Conservation (phyloP, 441 rosid genomes). For the Aleurites moluccanus region DNA sequence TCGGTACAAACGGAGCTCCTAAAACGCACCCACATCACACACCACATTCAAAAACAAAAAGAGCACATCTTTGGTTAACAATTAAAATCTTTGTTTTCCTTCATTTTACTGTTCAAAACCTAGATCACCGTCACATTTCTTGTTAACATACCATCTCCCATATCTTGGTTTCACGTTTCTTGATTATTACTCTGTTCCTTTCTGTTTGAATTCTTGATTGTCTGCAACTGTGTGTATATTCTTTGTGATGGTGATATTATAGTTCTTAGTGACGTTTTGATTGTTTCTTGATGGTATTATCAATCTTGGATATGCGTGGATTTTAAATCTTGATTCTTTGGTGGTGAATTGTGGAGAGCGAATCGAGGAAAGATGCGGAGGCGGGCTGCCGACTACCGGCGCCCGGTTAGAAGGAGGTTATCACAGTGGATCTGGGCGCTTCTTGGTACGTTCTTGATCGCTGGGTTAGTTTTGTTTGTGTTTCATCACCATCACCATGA, state of each 20-base stretch:
- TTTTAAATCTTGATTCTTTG: constrained; percentile 35
- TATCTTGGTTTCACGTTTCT: constrained; percentile 1
- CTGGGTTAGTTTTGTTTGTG: constrained; percentile 72
- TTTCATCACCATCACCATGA: constrained; percentile 78
- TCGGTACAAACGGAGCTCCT: neutral
- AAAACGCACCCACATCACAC: neutral
- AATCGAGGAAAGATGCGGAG: constrained; percentile 65
- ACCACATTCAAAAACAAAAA: neutral
- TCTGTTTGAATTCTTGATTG: constrained; percentile 1
- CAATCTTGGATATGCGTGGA: constrained; percentile 30
- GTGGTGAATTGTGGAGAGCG: constrained; percentile 42
- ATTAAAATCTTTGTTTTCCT: neutral
- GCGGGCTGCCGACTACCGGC: constrained; percentile 96
- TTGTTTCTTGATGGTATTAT: neutral
- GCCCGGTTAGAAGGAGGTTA: constrained; percentile 86
- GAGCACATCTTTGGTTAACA: neutral
- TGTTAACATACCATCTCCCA: neutral
- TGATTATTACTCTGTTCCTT: neutral
- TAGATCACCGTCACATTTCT: constrained; percentile 16
- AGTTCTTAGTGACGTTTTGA: neutral
- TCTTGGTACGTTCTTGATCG: constrained; percentile 63
- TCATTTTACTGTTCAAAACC: neutral
- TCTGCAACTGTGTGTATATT: neutral
- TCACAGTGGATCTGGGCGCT: constrained; percentile 85
- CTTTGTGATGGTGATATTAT: neutral